A percentile compares a stretch with the other conserved stretches of the same genome.
Conservation (phyloP, 495 filamentous ascomycete species). For the Paragyromitra xinjiangensis region DNA sequence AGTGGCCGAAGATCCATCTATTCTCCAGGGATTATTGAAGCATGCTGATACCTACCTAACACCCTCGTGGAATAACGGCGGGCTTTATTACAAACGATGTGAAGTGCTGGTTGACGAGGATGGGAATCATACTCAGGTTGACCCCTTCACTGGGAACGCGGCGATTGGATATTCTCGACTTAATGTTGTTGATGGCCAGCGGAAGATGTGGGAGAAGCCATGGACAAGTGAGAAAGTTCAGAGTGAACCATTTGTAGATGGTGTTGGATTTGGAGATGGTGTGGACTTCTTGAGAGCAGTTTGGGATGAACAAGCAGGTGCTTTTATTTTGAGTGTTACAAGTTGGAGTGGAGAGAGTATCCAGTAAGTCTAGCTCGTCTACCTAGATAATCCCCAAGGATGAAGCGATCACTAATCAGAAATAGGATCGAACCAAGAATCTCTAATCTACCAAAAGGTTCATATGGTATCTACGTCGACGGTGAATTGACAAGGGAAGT, state of each 20-base stretch:
- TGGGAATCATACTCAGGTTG: slow-evolving; percentile 56
- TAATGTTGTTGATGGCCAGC: slow-evolving; percentile 59
- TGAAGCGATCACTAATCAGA: slow-evolving; percentile 1
- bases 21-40: slow-evolving; percentile 52
- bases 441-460: slow-evolving; percentile 35
- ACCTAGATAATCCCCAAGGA: background rate
- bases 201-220: slow-evolving; percentile 59
- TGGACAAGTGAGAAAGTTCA: slow-evolving; percentile 55
- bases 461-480: slow-evolving; percentile 49
- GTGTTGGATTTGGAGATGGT: slow-evolving; percentile 51
- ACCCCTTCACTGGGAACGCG: slow-evolving; percentile 58
- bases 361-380: slow-evolving; percentile 1
- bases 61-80: slow-evolving; percentile 58
- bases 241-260: slow-evolving; percentile 55
- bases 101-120: slow-evolving; percentile 49
- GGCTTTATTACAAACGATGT: slow-evolving; percentile 57
- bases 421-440: slow-evolving; percentile 37
- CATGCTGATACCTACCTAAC: slow-evolving; percentile 55
- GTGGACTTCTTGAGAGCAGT: slow-evolving; percentile 59
- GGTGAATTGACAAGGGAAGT: slow-evolving; percentile 32
- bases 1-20: slow-evolving; percentile 44
- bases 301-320: slow-evolving; percentile 57
- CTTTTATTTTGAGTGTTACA: slow-evolving; percentile 57
- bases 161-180: slow-evolving; percentile 58
- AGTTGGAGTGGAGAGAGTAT: slow-evolving; percentile 55